Base-by-base conservation (phyloP, 306 rosid species). In the Mimosa bimucronata region DNA sequence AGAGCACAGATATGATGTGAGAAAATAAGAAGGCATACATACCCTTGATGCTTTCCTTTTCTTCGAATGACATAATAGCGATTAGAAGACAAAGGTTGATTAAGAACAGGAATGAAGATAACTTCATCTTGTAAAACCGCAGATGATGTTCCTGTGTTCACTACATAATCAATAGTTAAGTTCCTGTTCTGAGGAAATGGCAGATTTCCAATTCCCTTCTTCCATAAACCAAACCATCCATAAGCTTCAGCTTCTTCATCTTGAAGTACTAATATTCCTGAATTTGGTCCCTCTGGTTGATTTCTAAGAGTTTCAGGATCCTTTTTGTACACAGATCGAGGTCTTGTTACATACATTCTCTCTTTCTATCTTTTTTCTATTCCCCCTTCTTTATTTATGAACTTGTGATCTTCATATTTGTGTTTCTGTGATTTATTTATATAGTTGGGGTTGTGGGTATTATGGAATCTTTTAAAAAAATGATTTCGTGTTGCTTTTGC, bases 71-170 rank as follows among this genome's bases (percentile, higher is more conserved):
- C 85, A 45, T 92, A 90, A 81, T 92, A 91, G 12, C 44, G 79
- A 28, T 86, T 90, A 2, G 89, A 75, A 75, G 87, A 80, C 71
- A 89, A 34, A 2, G 97, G 97, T 25, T 84, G 90, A 77, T 85
- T 80, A 12, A 91, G 75, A 10, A 83, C 94, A 11, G 97, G 95
- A 78, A 93, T 76, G 73, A 91, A 86, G 81, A 87, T 76, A 45
- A 91, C 90, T 74, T 70, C 77, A 1, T 83, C 71, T 3, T 0
- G n/a, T n/a, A n/a, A n/a, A n/a, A n/a, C n/a, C n/a, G n/a, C n/a
- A n/a, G n/a, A n/a, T n/a, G 16, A 10, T 15, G 3, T 12, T 48
- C 57, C 57, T 2, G 10, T 5, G 31, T 21, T 64, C 41, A 5
- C 9, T 1, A 8, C 1, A n/a, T 67, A 38, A 4, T 0, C 29